phyloP scores from a whole-genome alignment of 495 filamentous ascomycete species.

The Pseudevernia furfuracea region DNA sequence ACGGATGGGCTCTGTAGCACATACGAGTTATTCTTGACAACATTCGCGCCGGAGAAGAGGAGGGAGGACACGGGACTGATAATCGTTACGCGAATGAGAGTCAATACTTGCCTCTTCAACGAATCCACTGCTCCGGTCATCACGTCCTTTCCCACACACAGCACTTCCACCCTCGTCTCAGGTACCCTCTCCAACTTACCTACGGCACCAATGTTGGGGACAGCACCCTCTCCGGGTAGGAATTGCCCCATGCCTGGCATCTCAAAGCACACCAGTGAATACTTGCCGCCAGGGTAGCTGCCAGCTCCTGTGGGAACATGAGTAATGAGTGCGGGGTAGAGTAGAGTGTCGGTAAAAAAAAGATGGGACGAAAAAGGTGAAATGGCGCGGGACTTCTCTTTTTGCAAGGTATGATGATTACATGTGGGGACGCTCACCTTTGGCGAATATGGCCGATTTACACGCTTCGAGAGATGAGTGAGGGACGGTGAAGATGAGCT shows the following conservation, averaged over 20 bases:
- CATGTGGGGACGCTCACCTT: slow-evolving; percentile 14
- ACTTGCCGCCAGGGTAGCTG: slow-evolving; percentile 39
- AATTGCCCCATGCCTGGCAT: slow-evolving; percentile 38
- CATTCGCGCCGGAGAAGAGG: not conserved
- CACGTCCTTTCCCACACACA: slow-evolving; percentile 44
- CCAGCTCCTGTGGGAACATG: slow-evolving; percentile 32
- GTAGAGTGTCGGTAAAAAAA: not conserved
- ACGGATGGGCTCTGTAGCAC: slow-evolving; percentile 57
- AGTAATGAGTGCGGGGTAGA: not conserved
- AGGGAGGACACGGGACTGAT: not conserved
- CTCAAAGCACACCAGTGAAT: slow-evolving; percentile 38
- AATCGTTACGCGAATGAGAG: not conserved
- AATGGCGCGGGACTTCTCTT: not conserved
- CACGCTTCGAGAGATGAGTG: slow-evolving; percentile 34
- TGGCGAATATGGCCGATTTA: slow-evolving; percentile 42
- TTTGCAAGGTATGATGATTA: no score
- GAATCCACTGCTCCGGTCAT: slow-evolving; percentile 40
- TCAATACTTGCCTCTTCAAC: slow-evolving; percentile 25
- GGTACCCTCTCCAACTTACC: slow-evolving; percentile 41
- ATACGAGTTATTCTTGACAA: not conserved
- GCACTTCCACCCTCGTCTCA: slow-evolving; percentile 46
- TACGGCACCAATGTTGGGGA: slow-evolving; percentile 36
- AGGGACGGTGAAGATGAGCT: slow-evolving; percentile 44
- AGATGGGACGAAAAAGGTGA: not conserved
- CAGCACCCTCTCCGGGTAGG: slow-evolving; percentile 34